A percentile compares a stretch with the other conserved stretches of the same genome.
phyloP scores from a whole-genome alignment of 495 filamentous ascomycete species.

The Rhizodiscina lignyota region DNA sequence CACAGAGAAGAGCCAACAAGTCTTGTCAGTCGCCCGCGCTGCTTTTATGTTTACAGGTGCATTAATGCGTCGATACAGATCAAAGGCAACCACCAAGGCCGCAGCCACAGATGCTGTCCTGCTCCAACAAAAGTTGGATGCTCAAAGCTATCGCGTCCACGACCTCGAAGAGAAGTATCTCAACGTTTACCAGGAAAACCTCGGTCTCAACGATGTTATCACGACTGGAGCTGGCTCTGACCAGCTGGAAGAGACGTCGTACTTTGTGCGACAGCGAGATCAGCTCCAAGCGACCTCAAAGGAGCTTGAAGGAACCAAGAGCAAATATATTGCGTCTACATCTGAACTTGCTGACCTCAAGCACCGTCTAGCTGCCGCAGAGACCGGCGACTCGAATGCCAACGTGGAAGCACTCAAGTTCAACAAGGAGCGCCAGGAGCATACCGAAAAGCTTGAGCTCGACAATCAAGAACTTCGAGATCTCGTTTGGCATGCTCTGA shows the following conservation, averaged over 20 bases:
- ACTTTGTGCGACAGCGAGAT: slow-evolving; percentile 9
- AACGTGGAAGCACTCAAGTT: slow-evolving; percentile 1
- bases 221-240: slow-evolving; percentile 8
- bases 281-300: slow-evolving; percentile 27
- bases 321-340: slow-evolving; percentile 6
- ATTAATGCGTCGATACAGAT: not conserved
- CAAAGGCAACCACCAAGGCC: slow-evolving; percentile 3
- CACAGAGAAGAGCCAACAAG: slow-evolving; percentile 2
- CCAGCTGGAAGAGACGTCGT: slow-evolving; percentile 9
- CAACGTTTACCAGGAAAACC: slow-evolving; percentile 18
- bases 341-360: slow-evolving; percentile 2
- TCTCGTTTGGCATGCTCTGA: not conserved
- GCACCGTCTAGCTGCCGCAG: not conserved
- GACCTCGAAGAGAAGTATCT: slow-evolving; percentile 18
- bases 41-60: too few species aligned
- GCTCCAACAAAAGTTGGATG: slow-evolving; percentile 16
- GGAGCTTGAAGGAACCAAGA: slow-evolving; percentile 30
- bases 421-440: not conserved
- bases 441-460: not conserved
- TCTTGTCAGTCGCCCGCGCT: too few species aligned
- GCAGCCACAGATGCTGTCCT: slow-evolving; percentile 9
- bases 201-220: slow-evolving; percentile 11
- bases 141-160: slow-evolving; percentile 9
- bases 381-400: slow-evolving; percentile 1
- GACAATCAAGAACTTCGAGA: not conserved